Conservation (phyloP, 495 filamentous ascomycete genomes). For the Neurospora pannonica region DNA sequence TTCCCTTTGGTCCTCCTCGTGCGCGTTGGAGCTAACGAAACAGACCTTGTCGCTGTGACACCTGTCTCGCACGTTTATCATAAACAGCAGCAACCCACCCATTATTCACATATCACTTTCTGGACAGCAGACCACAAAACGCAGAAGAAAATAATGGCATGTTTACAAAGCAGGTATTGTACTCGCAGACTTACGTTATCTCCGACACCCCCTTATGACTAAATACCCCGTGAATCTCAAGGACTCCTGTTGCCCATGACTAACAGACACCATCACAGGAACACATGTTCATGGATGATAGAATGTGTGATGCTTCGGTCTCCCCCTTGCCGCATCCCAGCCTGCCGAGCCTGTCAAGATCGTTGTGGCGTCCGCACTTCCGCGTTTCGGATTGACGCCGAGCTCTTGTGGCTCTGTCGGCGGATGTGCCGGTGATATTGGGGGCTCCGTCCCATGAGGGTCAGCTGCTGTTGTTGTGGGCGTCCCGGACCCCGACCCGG, state of each 20-base stretch:
- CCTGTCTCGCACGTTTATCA: too few species aligned
- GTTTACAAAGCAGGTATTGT: neutral
- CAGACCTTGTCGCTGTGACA: too few species aligned
- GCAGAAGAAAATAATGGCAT: neutral
- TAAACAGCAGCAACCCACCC: too few species aligned
- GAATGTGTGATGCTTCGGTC: constrained; percentile 13
- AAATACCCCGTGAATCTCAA: neutral
- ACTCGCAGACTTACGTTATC: neutral
- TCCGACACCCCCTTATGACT: neutral
- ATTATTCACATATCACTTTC: neutral
- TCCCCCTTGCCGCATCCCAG: constrained; percentile 8
- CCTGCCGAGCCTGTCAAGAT: neutral
- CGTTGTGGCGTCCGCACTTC: neutral
- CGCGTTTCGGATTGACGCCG: neutral
- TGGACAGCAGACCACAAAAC: neutral
- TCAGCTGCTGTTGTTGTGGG: neutral
- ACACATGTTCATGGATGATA: constrained; percentile 12
- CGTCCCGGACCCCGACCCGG: neutral
- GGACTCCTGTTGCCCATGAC: neutral
- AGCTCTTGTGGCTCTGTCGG: constrained; percentile 7
- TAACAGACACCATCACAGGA: neutral
- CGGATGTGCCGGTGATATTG: neutral
- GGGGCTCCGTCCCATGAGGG: neutral
- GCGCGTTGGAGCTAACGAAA: neutral
- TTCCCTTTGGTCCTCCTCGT: neutral